Percentiles rank a stretch among this genome's conserved stretches.
Conservation (phyloP, 495 filamentous ascomycete genomes). For the Eremomyces bilateralis region DNA sequence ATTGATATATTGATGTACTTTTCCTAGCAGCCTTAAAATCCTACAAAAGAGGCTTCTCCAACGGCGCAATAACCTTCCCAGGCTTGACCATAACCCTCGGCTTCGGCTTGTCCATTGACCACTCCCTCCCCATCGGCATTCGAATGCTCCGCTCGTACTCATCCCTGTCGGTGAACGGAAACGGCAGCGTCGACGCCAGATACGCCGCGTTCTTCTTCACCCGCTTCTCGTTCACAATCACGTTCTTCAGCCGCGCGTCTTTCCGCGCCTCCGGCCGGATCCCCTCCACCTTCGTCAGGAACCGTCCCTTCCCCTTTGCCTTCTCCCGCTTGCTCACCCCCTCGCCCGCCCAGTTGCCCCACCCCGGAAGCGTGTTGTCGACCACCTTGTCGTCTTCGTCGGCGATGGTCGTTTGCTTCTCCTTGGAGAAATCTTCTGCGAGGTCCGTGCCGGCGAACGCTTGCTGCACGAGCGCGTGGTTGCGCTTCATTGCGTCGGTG, state of each 20-base stretch:
- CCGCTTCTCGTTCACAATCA: conserved; percentile 84
- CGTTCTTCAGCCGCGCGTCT: conserved; percentile 57
- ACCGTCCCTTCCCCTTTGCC: conserved; percentile 32
- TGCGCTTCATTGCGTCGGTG: conserved; percentile 27
- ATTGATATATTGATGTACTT: too few species aligned
- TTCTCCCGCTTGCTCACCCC: conserved; percentile 44
- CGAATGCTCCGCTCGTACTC: conserved; percentile 85
- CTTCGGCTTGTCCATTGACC: conserved; percentile 73
- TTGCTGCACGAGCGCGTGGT: conserved; percentile 59
- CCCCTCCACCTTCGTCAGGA: conserved; percentile 52
- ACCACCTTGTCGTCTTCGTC: conserved; percentile 73
- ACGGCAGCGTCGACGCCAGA: conserved; percentile 58
- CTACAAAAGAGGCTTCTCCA: conserved; percentile 52
- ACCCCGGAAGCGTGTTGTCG: conserved; percentile 73
- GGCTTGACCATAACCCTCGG: conserved; percentile 82
- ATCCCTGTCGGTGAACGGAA: conserved; percentile 61
- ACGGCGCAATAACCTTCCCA: conserved; percentile 61
- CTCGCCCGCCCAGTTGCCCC: conserved; percentile 76
- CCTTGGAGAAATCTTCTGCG: conserved; percentile 55
- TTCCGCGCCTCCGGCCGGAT: conserved; percentile 54
- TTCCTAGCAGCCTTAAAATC: too few species aligned
- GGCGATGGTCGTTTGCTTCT: conserved; percentile 49
- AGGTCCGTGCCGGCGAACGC: conserved; percentile 87
- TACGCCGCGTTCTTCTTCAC: conserved; percentile 88
- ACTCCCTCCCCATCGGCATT: conserved; percentile 79